Evolutionary conservation across 345 rosid genomes (phyloP).

Genomic region (Boechera stricta): DNA sequence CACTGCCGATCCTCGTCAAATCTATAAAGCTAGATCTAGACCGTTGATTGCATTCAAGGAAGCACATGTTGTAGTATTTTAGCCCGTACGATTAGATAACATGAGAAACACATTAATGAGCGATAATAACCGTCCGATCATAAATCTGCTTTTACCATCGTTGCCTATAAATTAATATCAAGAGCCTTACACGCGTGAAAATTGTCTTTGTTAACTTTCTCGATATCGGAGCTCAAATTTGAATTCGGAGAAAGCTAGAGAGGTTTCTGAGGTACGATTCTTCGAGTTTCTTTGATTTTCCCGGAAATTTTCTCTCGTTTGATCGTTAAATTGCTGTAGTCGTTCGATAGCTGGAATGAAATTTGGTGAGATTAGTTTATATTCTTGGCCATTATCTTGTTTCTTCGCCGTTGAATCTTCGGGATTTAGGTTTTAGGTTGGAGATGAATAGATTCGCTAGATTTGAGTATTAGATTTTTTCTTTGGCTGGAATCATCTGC

Average conservation of each 20-base stretch:
- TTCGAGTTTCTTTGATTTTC: background rate
- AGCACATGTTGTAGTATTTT: constrained; percentile 34
- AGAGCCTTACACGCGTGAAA: constrained; percentile 25
- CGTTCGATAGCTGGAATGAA: background rate
- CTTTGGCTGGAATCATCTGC: background rate
- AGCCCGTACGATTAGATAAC: constrained; percentile 35
- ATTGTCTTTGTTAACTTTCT: rapidly evolving
- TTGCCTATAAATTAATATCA: constrained; percentile 38
- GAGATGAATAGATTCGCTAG: background rate
- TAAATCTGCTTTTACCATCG: background rate
- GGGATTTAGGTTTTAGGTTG: constrained; percentile 25
- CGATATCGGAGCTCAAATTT: constrained; percentile 21
- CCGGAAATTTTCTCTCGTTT: background rate
- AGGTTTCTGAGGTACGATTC: constrained; percentile 23
- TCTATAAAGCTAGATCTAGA: background rate
- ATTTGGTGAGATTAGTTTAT: constrained; percentile 1
- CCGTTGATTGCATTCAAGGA: constrained; percentile 24
- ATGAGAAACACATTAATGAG: constrained; percentile 42
- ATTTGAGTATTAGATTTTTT: background rate
- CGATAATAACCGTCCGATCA: constrained; percentile 39
- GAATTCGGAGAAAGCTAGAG: constrained; percentile 20
- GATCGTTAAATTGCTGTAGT: background rate
- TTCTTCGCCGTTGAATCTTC: background rate
- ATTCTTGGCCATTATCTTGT: background rate
- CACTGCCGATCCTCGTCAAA: constrained; percentile 31